Conservation (phyloP, 208 protist species). For the Novymonas esmeraldas region DNA sequence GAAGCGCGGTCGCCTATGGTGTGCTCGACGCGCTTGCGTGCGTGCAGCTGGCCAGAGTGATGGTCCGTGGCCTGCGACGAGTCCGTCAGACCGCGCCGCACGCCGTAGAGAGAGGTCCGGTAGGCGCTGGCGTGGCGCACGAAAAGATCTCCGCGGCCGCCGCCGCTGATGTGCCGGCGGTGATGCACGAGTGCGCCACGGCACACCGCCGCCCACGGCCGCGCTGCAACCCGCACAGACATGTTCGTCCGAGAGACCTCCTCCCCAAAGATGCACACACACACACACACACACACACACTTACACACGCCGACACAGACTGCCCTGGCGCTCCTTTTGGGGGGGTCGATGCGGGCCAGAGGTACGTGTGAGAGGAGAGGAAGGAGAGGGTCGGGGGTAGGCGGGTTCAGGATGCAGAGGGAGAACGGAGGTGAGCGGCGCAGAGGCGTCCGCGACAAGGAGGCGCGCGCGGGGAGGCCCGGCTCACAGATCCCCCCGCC, state of each 20-base stretch:
- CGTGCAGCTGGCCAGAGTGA: constrained; percentile 69
- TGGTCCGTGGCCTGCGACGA: constrained; percentile 62
- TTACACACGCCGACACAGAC: neutral
- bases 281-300: neutral
- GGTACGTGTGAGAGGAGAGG: too few species aligned
- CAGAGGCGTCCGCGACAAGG: too few species aligned
- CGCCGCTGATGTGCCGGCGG: constrained; percentile 29
- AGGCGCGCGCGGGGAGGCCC: too few species aligned
- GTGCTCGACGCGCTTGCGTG: constrained; percentile 58
- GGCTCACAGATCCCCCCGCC: too few species aligned
- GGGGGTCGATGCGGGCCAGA: too few species aligned
- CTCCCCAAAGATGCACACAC: neutral
- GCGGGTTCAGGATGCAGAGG: too few species aligned
- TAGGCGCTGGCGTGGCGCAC: constrained; percentile 35
- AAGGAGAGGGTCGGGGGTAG: too few species aligned
- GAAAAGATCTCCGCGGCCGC: constrained; percentile 63
- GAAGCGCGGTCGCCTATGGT: constrained; percentile 18
- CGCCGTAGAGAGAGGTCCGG: constrained; percentile 21
- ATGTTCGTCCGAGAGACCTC: neutral
- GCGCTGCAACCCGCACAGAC: neutral
- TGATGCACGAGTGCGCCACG: neutral
- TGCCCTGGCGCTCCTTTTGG: too few species aligned
- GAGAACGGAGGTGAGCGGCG: too few species aligned
- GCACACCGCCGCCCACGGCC: neutral
- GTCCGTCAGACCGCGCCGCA: constrained; percentile 49